Percentiles rank a stretch among this genome's conserved stretches.
Evolutionary conservation across 208 protist species (phyloP).

Genomic region (Trypanosoma platydactyli): DNA sequence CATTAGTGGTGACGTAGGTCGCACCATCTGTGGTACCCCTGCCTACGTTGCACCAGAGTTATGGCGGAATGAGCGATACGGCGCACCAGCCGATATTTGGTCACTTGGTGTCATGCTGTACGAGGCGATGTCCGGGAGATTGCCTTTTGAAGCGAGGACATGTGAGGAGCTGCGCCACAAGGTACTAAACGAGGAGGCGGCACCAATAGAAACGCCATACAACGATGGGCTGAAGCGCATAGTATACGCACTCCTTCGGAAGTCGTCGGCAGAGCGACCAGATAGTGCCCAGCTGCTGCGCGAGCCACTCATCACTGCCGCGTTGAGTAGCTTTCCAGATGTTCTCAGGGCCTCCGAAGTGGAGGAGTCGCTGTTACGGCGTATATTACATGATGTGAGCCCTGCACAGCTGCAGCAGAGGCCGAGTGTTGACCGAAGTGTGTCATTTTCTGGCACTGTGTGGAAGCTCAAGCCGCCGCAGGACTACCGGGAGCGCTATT

Average conservation of each 20-base stretch:
- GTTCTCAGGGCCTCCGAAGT: slow-evolving; percentile 30
- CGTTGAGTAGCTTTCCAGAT: slow-evolving; percentile 26
- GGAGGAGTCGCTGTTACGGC: slow-evolving; percentile 17
- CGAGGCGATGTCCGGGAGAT: slow-evolving; percentile 38
- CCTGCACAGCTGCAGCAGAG: slow-evolving; percentile 2
- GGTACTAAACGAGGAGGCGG: slow-evolving; percentile 27
- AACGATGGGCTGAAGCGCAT: slow-evolving; percentile 23
- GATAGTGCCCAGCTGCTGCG: slow-evolving; percentile 33
- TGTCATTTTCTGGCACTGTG: slow-evolving; percentile 10
- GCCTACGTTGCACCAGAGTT: slow-evolving; percentile 71
- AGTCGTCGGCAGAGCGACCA: slow-evolving; percentile 34
- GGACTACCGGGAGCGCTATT: slow-evolving; percentile 10
- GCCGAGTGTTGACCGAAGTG: not conserved
- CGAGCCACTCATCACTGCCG: slow-evolving; percentile 27
- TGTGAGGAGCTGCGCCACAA: slow-evolving; percentile 32
- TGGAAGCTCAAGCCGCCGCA: slow-evolving; percentile 13
- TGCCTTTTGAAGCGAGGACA: slow-evolving; percentile 32
- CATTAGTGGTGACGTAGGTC: slow-evolving; percentile 39
- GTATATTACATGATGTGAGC: slow-evolving; percentile 28
- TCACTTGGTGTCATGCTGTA: slow-evolving; percentile 48
- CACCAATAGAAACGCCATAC: slow-evolving; percentile 28
- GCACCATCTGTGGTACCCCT: slow-evolving; percentile 63
- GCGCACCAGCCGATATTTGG: slow-evolving; percentile 49
- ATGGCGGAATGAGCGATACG: slow-evolving; percentile 37
- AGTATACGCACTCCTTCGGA: slow-evolving; percentile 34